Conservation (phyloP, 371 early-diverging fungal species). For the Cokeromyces recurvatus region DNA sequence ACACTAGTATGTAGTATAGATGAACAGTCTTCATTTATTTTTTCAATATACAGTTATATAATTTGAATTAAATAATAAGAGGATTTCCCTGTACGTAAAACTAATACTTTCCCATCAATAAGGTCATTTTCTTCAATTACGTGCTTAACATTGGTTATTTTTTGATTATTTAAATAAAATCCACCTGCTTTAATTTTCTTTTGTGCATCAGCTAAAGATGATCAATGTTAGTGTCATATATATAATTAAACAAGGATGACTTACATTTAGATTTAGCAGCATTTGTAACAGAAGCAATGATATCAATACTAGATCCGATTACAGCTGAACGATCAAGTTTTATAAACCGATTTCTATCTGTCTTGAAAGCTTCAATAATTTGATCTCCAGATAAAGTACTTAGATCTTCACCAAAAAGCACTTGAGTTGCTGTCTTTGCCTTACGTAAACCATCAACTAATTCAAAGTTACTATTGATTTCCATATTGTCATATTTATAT, state of each 20-base stretch:
- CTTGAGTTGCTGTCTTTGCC: conserved; percentile 65
- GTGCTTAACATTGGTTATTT: conserved; percentile 42
- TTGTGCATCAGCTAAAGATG: conserved; percentile 58
- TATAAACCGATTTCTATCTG: conserved; percentile 56
- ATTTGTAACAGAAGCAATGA: conserved; percentile 56
- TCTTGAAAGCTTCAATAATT: conserved; percentile 67
- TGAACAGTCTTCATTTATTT: too few species aligned
- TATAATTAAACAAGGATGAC: conserved; percentile 2
- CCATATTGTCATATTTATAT: too few species aligned
- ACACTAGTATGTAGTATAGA: too few species aligned
- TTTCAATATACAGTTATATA: too few species aligned
- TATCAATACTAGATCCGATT: conserved; percentile 46
- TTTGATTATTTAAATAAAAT: conserved; percentile 67
- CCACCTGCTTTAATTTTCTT: conserved; percentile 74
- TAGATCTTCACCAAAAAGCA: conserved; percentile 62
- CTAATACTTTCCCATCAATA: conserved; percentile 50
- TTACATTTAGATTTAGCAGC: conserved; percentile 70
- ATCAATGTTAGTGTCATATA: too few species aligned
- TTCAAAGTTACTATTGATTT: background rate
- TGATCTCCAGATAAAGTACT: conserved; percentile 45
- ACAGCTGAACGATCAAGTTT: conserved; percentile 33
- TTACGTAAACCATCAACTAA: conserved; percentile 54
- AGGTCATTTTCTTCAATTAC: conserved; percentile 43
- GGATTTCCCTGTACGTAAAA: conserved; percentile 59
- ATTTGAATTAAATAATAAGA: conserved; percentile 50